A percentile compares a stretch with the other conserved stretches of the same genome.
These are phyloP conservation scores for Nothophoma quercina DNA, from an alignment of 2,329 filamentous ascomycete species.

Conservation along the genomic window DNA sequence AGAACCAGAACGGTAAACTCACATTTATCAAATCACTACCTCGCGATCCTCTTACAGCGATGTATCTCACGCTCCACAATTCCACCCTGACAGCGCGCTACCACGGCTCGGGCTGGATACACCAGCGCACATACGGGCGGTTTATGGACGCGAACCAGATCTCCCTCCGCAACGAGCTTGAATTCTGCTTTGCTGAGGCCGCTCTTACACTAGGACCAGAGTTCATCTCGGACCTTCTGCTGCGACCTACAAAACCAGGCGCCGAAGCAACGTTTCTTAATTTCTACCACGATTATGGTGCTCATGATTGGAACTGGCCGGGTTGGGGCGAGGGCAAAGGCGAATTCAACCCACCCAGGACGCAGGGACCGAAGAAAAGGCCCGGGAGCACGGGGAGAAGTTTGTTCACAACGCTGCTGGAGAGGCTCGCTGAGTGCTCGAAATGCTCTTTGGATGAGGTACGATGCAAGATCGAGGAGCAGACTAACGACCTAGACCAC, in stretches of 20 bases:
- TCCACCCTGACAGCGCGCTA: slow-evolving; percentile 41
- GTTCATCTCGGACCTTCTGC: slow-evolving; percentile 36
- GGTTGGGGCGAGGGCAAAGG: slow-evolving; percentile 25
- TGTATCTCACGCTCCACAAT: slow-evolving; percentile 40
- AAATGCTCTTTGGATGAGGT: slow-evolving; percentile 32
- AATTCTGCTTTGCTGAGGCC: slow-evolving; percentile 42
- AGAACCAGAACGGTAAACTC: slow-evolving; percentile 21
- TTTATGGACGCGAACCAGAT: slow-evolving; percentile 41
- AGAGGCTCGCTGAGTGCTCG: slow-evolving; percentile 32
- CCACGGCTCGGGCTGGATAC: slow-evolving; percentile 42
- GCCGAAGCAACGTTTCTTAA: slow-evolving; percentile 34
- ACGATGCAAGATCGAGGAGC: slow-evolving; percentile 24
- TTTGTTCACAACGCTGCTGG: slow-evolving; percentile 37
- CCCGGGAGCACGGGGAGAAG: slow-evolving; percentile 17
- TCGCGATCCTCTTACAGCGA: slow-evolving; percentile 33
- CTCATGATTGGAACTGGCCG: slow-evolving; percentile 37
- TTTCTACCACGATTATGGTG: slow-evolving; percentile 38
- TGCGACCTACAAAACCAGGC: slow-evolving; percentile 16
- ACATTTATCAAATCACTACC: slow-evolving; percentile 33
- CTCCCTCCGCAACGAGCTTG: slow-evolving; percentile 38
- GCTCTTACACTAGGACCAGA: slow-evolving; percentile 32
- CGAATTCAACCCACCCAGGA: slow-evolving; percentile 36
- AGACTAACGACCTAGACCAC: slow-evolving; percentile 28
- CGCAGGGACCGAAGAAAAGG: slow-evolving; percentile 35
- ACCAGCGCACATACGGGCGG: slow-evolving; percentile 38